Percentiles rank a stretch among this genome's conserved stretches.
phyloP scores from a whole-genome alignment of 169 alveolate genomes.

The Plasmodium reichenowi region DNA sequence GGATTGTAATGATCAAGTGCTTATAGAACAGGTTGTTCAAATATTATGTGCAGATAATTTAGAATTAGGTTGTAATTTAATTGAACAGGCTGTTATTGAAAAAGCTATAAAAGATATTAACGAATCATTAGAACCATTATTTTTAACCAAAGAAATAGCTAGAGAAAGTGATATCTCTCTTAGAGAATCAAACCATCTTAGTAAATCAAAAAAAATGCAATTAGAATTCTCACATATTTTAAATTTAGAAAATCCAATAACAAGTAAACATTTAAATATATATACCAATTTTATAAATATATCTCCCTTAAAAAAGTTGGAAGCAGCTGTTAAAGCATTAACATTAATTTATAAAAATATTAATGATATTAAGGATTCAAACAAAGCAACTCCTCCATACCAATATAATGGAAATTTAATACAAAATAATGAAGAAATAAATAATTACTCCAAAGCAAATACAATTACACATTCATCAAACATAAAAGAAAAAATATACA shows the following conservation, averaged over 20 bases:
- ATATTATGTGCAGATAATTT: slow-evolving; percentile 93
- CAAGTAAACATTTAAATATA: slow-evolving; percentile 75
- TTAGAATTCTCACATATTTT: slow-evolving; percentile 32
- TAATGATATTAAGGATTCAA: slow-evolving; percentile 21
- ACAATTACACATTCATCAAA: neutral
- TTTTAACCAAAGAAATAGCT: slow-evolving; percentile 61
- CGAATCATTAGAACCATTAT: slow-evolving; percentile 72
- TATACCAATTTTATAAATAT: slow-evolving; percentile 81
- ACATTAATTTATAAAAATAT: slow-evolving; percentile 41
- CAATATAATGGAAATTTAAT: neutral
- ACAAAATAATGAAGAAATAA: slow-evolving; percentile 28
- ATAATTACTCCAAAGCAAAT: slow-evolving; percentile 4
- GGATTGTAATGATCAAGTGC: slow-evolving; percentile 90
- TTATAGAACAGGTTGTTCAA: slow-evolving; percentile 92
- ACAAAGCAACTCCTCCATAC: neutral
- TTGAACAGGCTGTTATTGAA: slow-evolving; percentile 95
- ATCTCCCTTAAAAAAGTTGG: slow-evolving; percentile 77
- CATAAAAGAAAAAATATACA: neutral
- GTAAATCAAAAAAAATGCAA: slow-evolving; percentile 44
- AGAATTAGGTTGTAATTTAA: slow-evolving; percentile 94
- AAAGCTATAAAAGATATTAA: slow-evolving; percentile 88
- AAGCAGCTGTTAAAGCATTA: slow-evolving; percentile 72
- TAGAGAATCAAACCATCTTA: slow-evolving; percentile 26
- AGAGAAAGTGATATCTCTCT: slow-evolving; percentile 18
- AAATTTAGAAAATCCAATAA: slow-evolving; percentile 64